Base-by-base conservation (phyloP, 352 stramenopile species). In the Globisporangium splendens region DNA sequence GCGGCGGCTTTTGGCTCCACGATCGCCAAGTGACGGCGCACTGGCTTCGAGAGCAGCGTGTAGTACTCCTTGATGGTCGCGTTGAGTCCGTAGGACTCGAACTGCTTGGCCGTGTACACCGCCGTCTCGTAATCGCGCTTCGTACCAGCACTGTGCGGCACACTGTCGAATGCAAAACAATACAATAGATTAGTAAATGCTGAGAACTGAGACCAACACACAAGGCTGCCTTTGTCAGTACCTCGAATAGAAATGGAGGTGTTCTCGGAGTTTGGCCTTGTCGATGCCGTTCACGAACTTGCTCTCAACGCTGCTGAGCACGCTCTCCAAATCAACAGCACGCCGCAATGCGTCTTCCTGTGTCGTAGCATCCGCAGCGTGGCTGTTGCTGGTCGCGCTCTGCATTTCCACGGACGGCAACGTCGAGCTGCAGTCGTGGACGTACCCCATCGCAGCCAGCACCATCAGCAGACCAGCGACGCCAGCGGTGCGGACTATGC, bases 31-130 rank as follows among this genome's bases (percentile, higher is more conserved):
- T 60, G 69, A 5, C 73, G 70, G 17, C 68, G 65, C 3, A 83
- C 58, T 0, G 88, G 88, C 42, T 76, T 69, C 3, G 82, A 93
- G 12, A 96, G 68, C 39, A 92, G 60, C 17, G 78, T 77, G 49
- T 90, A 70, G 38, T 96, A 85, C 50, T 85, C 61, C 39, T 87
- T 68, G 44, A 89, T 89, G 33, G 78, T 68, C 13, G 85, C 66
- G 12, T 88, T 72, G 20, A 95, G 73, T 1, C 87, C 87, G 42
- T 75, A 80, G 0, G 77, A 73, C 42, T 77, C 52, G 39, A 93
- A 81, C 56, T 83, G 66, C 47, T 77, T 46, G 2, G 71, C 73
- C 13, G 79, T 89, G 55, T 79, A 87, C 20, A 86, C 20, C 3
- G 74, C 79, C 38, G 76, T 87, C 56, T 75, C 65, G 68, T 87